phyloP scores from a whole-genome alignment of 2,329 filamentous ascomycete species.

The Talaromyces sp. region DNA sequence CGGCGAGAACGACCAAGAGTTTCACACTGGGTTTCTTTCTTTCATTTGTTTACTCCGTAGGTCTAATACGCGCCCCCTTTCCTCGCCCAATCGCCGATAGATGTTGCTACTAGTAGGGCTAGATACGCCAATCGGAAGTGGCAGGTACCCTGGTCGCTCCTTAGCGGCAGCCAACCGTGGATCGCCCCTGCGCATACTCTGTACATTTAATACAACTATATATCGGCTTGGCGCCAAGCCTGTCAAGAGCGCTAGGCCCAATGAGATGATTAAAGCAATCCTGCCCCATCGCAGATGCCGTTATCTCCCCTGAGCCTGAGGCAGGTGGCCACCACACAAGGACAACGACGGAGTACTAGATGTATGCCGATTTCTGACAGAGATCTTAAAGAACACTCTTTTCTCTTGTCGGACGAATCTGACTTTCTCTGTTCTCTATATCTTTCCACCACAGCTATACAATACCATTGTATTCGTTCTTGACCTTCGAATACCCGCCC shows the following conservation, averaged over 20 bases:
- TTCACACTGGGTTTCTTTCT: neutral
- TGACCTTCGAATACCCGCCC: neutral
- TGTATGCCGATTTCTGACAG: too few relatives aligned
- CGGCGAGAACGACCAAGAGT: neutral
- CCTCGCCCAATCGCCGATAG: too few relatives aligned
- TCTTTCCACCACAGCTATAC: neutral
- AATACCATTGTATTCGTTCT: neutral
- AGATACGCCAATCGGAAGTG: neutral
- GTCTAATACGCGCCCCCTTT: too few relatives aligned
- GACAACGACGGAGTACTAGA: too few relatives aligned
- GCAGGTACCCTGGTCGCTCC: too few relatives aligned
- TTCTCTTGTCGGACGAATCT: neutral
- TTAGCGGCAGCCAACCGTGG: neutral
- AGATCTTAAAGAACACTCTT: too few relatives aligned
- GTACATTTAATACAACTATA: too few relatives aligned
- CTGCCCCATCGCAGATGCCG: neutral
- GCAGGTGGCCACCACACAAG: neutral
- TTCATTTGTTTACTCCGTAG: too few relatives aligned
- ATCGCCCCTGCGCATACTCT: neutral
- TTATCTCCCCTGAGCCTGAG: constrained; percentile 1
- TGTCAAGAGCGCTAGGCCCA: neutral
- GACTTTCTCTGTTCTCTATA: neutral
- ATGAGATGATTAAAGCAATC: neutral
- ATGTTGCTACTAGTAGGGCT: too few relatives aligned
- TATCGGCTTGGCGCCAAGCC: neutral